phyloP scores from a whole-genome alignment of 192 early-diverging fungal species.

The Coemansia sp. region DNA sequence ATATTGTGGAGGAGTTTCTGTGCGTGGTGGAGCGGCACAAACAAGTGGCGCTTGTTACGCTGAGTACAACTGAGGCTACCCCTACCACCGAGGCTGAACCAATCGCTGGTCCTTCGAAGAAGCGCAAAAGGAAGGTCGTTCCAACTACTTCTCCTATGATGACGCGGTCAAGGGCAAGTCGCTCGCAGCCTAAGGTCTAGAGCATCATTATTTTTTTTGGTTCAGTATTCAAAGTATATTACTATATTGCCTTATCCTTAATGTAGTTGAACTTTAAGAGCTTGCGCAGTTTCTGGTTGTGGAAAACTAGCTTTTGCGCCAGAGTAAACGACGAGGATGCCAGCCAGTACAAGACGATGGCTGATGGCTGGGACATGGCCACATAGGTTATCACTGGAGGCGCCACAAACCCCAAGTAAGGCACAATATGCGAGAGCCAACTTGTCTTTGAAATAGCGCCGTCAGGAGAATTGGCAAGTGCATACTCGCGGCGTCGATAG shows the following conservation, averaged over 20 bases:
- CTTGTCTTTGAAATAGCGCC: background rate
- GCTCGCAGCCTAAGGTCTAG: background rate
- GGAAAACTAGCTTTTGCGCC: slow-evolving; percentile 24
- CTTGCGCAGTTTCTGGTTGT: slow-evolving; percentile 18
- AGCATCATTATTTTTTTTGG: background rate
- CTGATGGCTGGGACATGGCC: slow-evolving; percentile 18
- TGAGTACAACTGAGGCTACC: background rate
- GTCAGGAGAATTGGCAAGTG: background rate
- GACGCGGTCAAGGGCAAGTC: background rate
- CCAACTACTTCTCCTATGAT: background rate
- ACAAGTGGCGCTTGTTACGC: background rate
- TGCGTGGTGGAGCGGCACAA: background rate
- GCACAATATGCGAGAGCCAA: background rate
- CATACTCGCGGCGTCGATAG: background rate
- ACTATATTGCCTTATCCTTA: background rate
- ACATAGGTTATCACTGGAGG: slow-evolving; percentile 15
- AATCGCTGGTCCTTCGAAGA: background rate
- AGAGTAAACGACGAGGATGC: slow-evolving; percentile 30
- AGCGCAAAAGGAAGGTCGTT: background rate
- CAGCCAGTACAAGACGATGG: slow-evolving; percentile 40
- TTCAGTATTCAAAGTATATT: background rate
- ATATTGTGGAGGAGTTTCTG: background rate
- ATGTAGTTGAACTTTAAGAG: slow-evolving; percentile 13
- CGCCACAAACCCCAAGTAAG: background rate
- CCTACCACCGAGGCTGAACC: background rate